These are phyloP conservation scores for Trifolium subterraneum DNA, from an alignment of 306 rosid genomes.

Conservation along the genomic window DNA sequence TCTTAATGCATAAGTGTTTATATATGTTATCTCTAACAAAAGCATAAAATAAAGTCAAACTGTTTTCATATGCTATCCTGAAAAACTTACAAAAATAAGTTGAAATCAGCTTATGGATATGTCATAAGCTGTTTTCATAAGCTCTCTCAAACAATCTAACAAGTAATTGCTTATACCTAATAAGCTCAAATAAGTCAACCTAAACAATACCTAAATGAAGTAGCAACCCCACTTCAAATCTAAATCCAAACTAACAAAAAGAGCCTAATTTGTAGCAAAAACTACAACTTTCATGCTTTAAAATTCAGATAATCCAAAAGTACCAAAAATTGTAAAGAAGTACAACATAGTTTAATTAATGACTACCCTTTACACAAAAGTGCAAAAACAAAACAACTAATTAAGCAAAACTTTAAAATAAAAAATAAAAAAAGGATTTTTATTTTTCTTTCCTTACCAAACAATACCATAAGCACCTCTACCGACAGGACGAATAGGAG, in stretches of 20 bases:
- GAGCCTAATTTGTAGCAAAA: conserved; percentile 22
- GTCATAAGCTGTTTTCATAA: background rate
- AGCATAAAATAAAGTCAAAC: background rate
- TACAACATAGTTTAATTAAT: conserved; percentile 14
- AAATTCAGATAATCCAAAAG: conserved; percentile 24
- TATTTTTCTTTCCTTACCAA: conserved; percentile 83
- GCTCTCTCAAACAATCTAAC: background rate
- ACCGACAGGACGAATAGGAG: conserved; percentile 93
- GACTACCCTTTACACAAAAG: conserved; percentile 26
- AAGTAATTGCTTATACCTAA: background rate
- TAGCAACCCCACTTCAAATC: conserved; percentile 20
- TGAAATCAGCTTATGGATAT: background rate
- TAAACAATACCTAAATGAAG: conserved; percentile 1
- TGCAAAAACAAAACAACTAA: conserved; percentile 13
- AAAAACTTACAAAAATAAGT: background rate
- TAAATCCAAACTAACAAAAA: conserved; percentile 26
- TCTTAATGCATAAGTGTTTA: background rate
- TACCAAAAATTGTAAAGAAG: conserved; percentile 3
- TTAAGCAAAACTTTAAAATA: conserved; percentile 4
- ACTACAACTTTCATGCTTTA: conserved; percentile 12
- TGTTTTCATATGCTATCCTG: background rate
- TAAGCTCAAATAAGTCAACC: background rate
- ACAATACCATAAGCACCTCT: conserved; percentile 97
- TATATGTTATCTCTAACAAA: too few species aligned
- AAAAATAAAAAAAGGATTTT: background rate